Percentiles rank a stretch among this genome's conserved stretches.
Conservation (phyloP, 306 rosid genomes). For the Mimosa bimucronata region DNA sequence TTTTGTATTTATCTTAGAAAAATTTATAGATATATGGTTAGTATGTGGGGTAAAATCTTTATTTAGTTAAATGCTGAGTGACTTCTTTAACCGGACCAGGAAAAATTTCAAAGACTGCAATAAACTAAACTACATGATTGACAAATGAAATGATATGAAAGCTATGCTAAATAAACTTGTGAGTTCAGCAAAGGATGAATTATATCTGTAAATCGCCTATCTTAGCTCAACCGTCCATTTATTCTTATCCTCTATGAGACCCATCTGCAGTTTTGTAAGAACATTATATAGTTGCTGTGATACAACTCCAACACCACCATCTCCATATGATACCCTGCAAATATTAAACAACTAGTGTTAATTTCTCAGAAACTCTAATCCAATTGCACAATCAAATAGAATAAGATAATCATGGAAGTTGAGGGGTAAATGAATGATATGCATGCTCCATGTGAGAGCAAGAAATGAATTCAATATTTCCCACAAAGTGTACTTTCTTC, state of each 20-base stretch:
- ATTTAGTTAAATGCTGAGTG: neutral
- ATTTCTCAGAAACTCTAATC: neutral
- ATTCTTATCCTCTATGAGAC: conserved; percentile 59
- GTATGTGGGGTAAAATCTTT: neutral
- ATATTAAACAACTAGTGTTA: neutral
- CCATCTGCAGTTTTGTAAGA: conserved; percentile 75
- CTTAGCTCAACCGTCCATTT: conserved; percentile 64
- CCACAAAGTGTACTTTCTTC: neutral
- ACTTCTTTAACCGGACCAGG: neutral
- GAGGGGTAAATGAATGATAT: neutral
- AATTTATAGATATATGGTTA: neutral
- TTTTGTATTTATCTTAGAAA: neutral
- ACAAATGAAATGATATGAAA: neutral
- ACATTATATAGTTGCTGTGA: conserved; percentile 58
- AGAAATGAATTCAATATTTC: neutral
- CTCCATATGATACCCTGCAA: conserved; percentile 56
- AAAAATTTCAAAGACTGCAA: neutral
- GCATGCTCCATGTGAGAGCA: neutral
- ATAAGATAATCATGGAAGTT: neutral
- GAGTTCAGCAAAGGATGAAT: neutral
- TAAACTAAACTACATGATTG: neutral
- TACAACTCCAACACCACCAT: conserved; percentile 58
- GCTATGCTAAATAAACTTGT: neutral
- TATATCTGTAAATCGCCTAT: conserved; percentile 10
- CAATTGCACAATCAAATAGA: neutral